phyloP scores from a whole-genome alignment of 1,284 basidiomycete species.

The Boletellus deceptivus region DNA sequence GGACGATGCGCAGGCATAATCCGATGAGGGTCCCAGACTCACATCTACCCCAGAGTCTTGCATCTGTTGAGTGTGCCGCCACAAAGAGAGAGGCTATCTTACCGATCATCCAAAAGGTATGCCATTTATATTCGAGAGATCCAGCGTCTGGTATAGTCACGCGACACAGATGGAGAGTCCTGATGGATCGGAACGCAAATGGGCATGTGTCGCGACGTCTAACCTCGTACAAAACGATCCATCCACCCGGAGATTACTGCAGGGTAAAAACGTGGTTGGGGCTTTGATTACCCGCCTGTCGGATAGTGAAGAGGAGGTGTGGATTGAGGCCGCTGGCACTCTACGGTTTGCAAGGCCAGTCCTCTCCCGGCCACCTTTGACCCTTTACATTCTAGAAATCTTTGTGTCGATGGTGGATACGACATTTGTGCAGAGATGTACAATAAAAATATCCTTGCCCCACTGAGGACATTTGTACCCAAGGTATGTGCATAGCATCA shows the following conservation, averaged over 20 bases:
- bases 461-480: conserved; percentile 68
- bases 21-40: conserved; percentile 89
- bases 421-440: conserved; percentile 96
- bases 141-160: neutral
- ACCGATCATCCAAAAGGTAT: conserved; percentile 84
- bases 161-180: conserved; percentile 64
- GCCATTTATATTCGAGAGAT: conserved; percentile 11
- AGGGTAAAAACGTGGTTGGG: conserved; percentile 89
- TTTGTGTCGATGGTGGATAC: conserved; percentile 91
- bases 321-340: conserved; percentile 82
- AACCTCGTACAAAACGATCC: conserved; percentile 89
- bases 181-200: conserved; percentile 79
- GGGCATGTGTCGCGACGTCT: conserved; percentile 90
- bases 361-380: conserved; percentile 6
- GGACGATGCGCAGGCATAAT: conserved; percentile 79
- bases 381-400: conserved; percentile 55
- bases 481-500: conserved; percentile 48
- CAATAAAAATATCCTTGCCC: conserved; percentile 87
- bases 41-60: conserved; percentile 78
- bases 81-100: conserved; percentile 76
- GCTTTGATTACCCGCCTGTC: conserved; percentile 80
- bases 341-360: conserved; percentile 51
- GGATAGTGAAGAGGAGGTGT: conserved; percentile 83
- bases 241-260: conserved; percentile 81
- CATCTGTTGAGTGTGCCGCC: conserved; percentile 64